Conservation (phyloP, 768 basidiomycete genomes). For the Cytidiella melzeri region DNA sequence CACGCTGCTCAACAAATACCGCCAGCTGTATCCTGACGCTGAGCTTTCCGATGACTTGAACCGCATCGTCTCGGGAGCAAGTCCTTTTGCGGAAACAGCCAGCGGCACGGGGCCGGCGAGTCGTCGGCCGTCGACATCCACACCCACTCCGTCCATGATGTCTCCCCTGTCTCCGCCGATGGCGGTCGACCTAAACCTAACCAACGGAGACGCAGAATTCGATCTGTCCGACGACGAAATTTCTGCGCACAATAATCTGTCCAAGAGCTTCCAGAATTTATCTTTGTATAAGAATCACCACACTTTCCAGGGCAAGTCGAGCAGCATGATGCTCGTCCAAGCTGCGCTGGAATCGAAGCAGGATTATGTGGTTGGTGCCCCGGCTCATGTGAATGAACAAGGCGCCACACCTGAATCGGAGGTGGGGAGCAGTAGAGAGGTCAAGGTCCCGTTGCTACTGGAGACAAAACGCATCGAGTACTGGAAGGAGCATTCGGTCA, state of each 20-base stretch:
- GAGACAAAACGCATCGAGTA: constrained; percentile 28
- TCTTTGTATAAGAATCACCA: constrained; percentile 9
- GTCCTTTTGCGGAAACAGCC: not conserved
- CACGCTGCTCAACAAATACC: constrained; percentile 2
- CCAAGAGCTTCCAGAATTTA: constrained; percentile 17
- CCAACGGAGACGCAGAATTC: not conserved
- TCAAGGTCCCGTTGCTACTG: no score
- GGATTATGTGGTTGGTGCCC: constrained; percentile 15
- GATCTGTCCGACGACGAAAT: constrained; percentile 14
- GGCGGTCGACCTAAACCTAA: not conserved
- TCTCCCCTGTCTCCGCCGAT: not conserved
- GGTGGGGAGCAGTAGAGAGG: no score
- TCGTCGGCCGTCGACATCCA: not conserved
- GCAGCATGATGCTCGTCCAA: constrained; percentile 28
- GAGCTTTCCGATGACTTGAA: not conserved
- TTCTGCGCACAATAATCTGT: constrained; percentile 11
- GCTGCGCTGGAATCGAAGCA: constrained; percentile 32
- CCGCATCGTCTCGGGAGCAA: not conserved
- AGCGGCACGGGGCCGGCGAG: not conserved
- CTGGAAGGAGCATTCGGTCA: constrained; percentile 40
- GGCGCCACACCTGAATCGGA: no score
- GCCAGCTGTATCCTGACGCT: not conserved
- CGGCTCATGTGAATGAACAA: no score
- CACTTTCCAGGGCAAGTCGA: constrained; percentile 32
- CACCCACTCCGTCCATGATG: no score